These are phyloP conservation scores for Syzygium malaccense DNA, from an alignment of 441 rosid genomes.

Conservation along the genomic window DNA sequence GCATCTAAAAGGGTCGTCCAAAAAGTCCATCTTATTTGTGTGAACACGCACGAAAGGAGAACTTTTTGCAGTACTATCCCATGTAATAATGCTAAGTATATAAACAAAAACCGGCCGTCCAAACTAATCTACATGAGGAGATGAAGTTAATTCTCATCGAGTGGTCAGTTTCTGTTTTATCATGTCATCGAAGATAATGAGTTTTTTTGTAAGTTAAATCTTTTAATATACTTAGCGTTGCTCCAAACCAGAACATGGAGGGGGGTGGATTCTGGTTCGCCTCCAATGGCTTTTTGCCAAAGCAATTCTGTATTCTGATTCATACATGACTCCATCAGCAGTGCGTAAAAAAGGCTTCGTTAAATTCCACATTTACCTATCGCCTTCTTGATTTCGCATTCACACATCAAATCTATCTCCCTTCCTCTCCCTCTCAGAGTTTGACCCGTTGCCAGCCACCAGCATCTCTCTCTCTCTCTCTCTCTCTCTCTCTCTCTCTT, in stretches of 20 bases:
- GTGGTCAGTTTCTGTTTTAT: not conserved
- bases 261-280: not conserved
- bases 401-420: conserved; percentile 3
- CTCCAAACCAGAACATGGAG: not conserved
- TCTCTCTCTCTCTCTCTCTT: conserved; percentile 9
- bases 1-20: not conserved
- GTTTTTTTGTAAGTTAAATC: not conserved
- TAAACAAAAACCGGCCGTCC: not conserved
- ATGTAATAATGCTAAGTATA: not conserved
- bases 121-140: not conserved
- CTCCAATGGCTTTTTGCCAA: not conserved
- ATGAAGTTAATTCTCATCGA: not conserved
- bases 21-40: not conserved
- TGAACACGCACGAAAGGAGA: not conserved
- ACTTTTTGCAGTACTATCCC: not conserved
- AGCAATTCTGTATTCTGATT: not conserved
- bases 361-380: not conserved
- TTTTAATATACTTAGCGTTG: not conserved
- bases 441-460: conserved; percentile 88
- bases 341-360: not conserved
- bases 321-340: not conserved
- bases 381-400: conserved; percentile 44
- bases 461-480: conserved; percentile 47
- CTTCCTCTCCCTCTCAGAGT: conserved; percentile 51
- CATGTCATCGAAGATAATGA: not conserved